A percentile compares a stretch with the other conserved stretches of the same genome.
Evolutionary conservation across 768 basidiomycete genomes (phyloP).

Genomic region (Boletus pseudopeckii): DNA sequence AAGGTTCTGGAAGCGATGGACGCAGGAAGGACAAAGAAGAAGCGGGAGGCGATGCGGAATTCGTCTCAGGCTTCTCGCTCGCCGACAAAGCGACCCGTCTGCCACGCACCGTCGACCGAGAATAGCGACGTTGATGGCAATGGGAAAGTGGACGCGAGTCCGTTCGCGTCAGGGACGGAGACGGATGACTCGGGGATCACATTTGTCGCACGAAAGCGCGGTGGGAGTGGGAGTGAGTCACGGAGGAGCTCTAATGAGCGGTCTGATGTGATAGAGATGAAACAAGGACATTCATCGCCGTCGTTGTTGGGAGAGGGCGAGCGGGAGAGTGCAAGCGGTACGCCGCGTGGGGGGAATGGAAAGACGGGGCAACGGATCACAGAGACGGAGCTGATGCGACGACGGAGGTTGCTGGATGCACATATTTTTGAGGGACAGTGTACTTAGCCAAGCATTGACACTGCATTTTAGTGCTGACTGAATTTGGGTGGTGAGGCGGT

Average conservation of each 20-base stretch:
- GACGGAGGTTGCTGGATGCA: slow-evolving; percentile 72
- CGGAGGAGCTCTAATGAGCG: slow-evolving; percentile 22
- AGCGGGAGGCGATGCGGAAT: slow-evolving; percentile 21
- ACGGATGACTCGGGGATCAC: slow-evolving; percentile 69
- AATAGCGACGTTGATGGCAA: slow-evolving; percentile 1
- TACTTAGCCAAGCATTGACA: not conserved
- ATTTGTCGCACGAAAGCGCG: slow-evolving; percentile 59
- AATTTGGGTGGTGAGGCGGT: slow-evolving; percentile 26
- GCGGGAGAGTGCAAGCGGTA: slow-evolving; percentile 29
- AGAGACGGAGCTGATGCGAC: slow-evolving; percentile 75
- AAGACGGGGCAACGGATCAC: slow-evolving; percentile 65
- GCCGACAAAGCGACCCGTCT: slow-evolving; percentile 19
- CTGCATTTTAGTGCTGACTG: slow-evolving; percentile 22
- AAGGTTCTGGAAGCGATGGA: slow-evolving; percentile 18
- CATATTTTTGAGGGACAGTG: slow-evolving; percentile 49
- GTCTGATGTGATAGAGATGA: slow-evolving; percentile 10
- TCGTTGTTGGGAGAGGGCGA: slow-evolving; percentile 7
- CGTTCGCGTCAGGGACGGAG: slow-evolving; percentile 54
- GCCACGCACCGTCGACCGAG: not conserved
- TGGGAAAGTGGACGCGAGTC: slow-evolving; percentile 21
- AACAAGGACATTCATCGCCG: slow-evolving; percentile 18
- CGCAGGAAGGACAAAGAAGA: slow-evolving; percentile 21
- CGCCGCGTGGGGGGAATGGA: slow-evolving; percentile 31
- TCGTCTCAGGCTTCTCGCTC: slow-evolving; percentile 23
- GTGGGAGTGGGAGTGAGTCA: slow-evolving; percentile 24